These are phyloP conservation scores for Mycotypha africana DNA, from an alignment of 371 early-diverging fungal species.

Conservation along the genomic window DNA sequence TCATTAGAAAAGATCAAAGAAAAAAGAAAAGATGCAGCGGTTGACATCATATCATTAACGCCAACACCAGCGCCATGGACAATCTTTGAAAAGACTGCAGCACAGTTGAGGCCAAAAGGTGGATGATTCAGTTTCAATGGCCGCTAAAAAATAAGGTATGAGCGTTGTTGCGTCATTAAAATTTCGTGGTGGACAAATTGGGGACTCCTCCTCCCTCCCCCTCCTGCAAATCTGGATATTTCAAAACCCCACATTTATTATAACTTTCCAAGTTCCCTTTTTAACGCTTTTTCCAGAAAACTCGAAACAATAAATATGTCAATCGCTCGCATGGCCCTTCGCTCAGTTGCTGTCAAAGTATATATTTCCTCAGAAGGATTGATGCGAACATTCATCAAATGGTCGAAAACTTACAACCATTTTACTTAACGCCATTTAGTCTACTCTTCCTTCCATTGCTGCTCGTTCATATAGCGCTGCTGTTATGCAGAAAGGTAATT, in stretches of 20 bases:
- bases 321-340: constrained; percentile 42
- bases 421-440: not conserved
- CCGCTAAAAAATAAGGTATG: not conserved
- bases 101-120: no score
- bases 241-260: not conserved
- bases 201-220: no score
- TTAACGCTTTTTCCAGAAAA: not conserved
- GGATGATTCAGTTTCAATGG: no score
- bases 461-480: constrained; percentile 34
- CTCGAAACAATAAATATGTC: constrained; percentile 36
- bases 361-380: constrained; percentile 1
- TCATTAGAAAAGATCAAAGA: no score
- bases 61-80: no score
- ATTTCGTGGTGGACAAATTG: not conserved
- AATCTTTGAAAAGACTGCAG: no score
- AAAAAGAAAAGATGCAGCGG: no score
- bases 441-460: constrained; percentile 31
- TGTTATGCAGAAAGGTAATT: constrained; percentile 43
- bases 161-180: not conserved
- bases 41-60: no score
- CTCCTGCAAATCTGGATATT: not conserved
- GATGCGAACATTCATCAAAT: not conserved
- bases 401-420: not conserved
- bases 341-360: constrained; percentile 42
- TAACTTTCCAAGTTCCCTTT: not conserved